Base-by-base conservation (phyloP, 805 yeast genomes). In the Wickerhamomyces strasburgensis region DNA sequence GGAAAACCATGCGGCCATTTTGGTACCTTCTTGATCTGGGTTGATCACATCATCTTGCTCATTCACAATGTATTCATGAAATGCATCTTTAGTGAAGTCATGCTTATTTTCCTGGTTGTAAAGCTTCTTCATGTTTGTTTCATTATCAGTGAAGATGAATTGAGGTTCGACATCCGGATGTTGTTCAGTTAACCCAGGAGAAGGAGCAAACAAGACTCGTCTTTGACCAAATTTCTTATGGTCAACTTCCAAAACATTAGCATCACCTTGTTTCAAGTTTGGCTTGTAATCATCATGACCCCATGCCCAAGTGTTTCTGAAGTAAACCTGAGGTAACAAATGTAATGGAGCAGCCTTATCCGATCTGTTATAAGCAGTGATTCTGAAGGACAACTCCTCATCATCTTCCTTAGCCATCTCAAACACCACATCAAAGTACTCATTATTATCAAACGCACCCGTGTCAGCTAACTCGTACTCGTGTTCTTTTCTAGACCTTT, bases 271-370 rank as follows among this genome's bases (percentile, higher is more conserved):
- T 16, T 59, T 61, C 45, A 77, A 56, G 13, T 57, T 51, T 10
- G 88, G 87, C 38, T 66, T 65, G 30, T 62, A 55, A 28, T 61
- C 62, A 39, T 73, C 78, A 42, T 71, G 64, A 31, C 89, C 86
- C 96, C 96, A 88, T n/a, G 82, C 66, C 97, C 97, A 88, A 13
- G 93, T 84, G 62, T 88, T 88, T 64, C 96, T 73, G 62, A 80
- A 84, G 47, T 79, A 77, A 21, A 85, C 62, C 48, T 88, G 96
- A 8, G 97, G 97, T 43, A 84, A 61, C 30, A 89, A 72, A 60
- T 87, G 95, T 42, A 88, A 65, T 2, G 95, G 94, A n/a, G 96
- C 96, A 5, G 93, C 71, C 38, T 83, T 78, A 38, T 75, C 75
- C 27, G 93, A 79, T 46, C 96, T 69, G 58, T 88, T 88, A 58